Base-by-base conservation (phyloP, 495 filamentous ascomycete genomes). In the Rhypophila decipiens region DNA sequence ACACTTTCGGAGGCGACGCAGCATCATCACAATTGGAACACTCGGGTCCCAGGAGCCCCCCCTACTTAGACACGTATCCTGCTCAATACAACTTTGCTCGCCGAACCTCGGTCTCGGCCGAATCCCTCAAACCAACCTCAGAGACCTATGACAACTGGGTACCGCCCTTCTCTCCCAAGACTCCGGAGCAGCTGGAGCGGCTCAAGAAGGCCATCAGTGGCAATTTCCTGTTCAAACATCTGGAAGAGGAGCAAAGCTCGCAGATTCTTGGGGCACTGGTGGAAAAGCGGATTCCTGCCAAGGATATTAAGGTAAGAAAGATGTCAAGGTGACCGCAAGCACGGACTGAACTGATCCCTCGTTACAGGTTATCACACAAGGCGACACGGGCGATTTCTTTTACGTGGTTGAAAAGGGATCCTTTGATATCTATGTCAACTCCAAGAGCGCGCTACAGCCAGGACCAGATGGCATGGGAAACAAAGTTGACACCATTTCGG, bases 351-450 rank as follows among this genome's bases (percentile, higher is more conserved):
- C 17, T 21, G 23, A 10, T 11, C 5, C 27, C 15, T 4, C 55
- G 64, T 8, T 10, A 5, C 56, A 82, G 70, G 88, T 98, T 46
- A 96, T 98, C 57, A 86, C 83, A 19, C 93, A 98, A 73, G 93
- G 93, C 20, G 93, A 97, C 58, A 85, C 88, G 0, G 93, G 93
- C 17, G 93, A 98, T 61, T 97, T 87, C 73, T 98, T 98, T 68
- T 98, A 98, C 63, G 83, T 98, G 38, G 89, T 97, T 47, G 93
- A 98, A 64, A 82, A 84, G 38, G 93, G 93, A 23, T 73, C 75
- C 15, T 98, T 97, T 57, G 89, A 95, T 57, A 83, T 97, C 46
- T 87, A 93, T 57, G 88, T 97, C 73, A 88, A 96, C 65, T 61
- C 72, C 2, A 73, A 76, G n/a, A 90, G 90, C 44, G 70, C 82